Conservation (phyloP, 1,284 basidiomycete species). For the Cerrena zonata region DNA sequence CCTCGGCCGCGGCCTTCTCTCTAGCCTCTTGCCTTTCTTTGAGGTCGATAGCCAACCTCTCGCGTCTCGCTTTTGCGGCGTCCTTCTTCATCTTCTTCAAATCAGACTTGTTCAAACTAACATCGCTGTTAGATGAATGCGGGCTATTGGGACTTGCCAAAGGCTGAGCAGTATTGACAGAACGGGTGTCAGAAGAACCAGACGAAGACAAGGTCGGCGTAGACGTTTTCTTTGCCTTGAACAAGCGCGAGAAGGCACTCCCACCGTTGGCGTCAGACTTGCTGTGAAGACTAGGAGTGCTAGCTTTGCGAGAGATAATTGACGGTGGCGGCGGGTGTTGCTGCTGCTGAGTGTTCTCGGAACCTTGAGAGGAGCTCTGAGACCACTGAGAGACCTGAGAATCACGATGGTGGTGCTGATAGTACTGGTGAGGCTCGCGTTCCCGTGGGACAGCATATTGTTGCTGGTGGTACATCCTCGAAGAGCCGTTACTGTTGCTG, state of each 20-base stretch:
- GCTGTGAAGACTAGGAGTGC: not conserved
- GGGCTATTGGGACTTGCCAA: not conserved
- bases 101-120: constrained; percentile 30
- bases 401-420: too few relatives aligned
- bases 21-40: constrained; percentile 21
- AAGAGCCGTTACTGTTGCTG: too few relatives aligned
- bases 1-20: constrained; percentile 28
- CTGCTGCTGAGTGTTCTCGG: not conserved
- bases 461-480: too few relatives aligned
- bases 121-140: not conserved
- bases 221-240: not conserved
- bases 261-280: not conserved
- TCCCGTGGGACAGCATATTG: too few relatives aligned
- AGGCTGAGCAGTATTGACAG: not conserved
- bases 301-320: too few relatives aligned
- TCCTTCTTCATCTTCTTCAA: constrained; percentile 43
- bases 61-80: constrained; percentile 34
- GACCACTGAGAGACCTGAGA: too few relatives aligned
- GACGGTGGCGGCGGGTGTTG: not conserved
- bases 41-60: constrained; percentile 39
- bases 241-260: not conserved
- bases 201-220: too few relatives aligned
- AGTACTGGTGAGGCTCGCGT: too few relatives aligned
- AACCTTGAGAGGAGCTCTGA: too few relatives aligned
- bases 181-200: too few relatives aligned